Base-by-base conservation (phyloP, 768 basidiomycete genomes). In the Terana coerulea region DNA sequence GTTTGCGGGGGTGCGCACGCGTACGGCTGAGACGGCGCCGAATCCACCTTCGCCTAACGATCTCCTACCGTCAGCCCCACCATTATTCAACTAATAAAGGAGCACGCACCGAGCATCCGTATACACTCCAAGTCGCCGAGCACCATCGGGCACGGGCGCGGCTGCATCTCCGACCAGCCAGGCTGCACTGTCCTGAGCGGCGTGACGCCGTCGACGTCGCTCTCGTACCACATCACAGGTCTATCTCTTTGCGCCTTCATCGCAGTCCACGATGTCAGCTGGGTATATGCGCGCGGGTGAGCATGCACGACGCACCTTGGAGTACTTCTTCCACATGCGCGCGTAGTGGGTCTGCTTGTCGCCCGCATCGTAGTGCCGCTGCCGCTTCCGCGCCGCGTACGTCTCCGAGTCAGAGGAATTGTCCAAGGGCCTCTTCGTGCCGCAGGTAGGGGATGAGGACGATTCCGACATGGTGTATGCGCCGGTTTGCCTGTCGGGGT, bases 41-140 rank as follows among this genome's bases (percentile, higher is more conserved):
- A 33, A 50, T 8, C n/a, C 28, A 7, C 49, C 49, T 5, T 1
- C 29, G 4, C 49, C 49, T 48, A 26, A 19, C 47, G 31, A 8
- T 8, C 37, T 22, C 29, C 7, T 24, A 14, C 25, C 45, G 28
- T 29, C 17, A 3, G 14, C 10, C 37, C 10, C 3, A 5, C 3
- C 35, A 46, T 21, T 21, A 29, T 15, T 26, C 12, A 4, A 47
- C 46, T 9, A 30, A 19, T 25, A 3, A 28, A 30, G 7, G n/a
- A n/a, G n/a, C 15, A 50, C 49, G 25, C 29, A 50, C 49, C 49
- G 11, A 50, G 49, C 15, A 2, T 40, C 5, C 29, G 25, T 11
- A 40, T 40, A 5, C 25, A 50, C 49, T 50, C 49, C 11, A 50
- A 15, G 25, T 50, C 49, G 6, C 25, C 17, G 12, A 50, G 37